phyloP scores from a whole-genome alignment of 2,329 filamentous ascomycete genomes.

The Aspergillus fructus region DNA sequence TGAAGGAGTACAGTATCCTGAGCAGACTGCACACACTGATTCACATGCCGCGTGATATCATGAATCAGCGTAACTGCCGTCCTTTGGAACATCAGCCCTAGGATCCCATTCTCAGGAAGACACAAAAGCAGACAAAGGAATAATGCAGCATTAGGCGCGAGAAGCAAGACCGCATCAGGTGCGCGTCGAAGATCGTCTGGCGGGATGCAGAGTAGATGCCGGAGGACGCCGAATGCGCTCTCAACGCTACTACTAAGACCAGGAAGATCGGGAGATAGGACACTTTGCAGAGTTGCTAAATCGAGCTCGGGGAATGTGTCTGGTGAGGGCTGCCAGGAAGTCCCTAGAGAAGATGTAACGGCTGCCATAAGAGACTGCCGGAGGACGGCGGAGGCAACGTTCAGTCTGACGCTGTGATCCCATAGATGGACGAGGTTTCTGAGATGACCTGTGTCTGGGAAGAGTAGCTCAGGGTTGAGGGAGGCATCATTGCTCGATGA shows the following conservation, averaged over 20 bases:
- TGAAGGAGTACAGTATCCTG: not conserved
- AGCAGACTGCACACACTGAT: not conserved
- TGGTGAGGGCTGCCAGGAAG: no score
- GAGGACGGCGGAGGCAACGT: not conserved
- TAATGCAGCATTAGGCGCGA: not conserved
- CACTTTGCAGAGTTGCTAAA: not conserved
- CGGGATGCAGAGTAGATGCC: not conserved
- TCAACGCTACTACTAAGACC: not conserved
- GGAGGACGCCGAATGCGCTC: not conserved
- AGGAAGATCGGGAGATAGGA: not conserved
- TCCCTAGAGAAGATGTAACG: not conserved
- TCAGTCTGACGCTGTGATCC: not conserved
- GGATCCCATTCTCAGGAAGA: not conserved
- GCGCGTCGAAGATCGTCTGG: not conserved
- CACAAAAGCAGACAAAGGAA: not conserved
- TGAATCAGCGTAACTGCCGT: not conserved
- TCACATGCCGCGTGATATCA: not conserved
- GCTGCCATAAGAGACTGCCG: not conserved
- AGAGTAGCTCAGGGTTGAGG: no score
- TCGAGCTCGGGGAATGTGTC: not conserved
- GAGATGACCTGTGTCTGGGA: not conserved
- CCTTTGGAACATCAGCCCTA: not conserved
- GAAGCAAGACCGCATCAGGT: not conserved
- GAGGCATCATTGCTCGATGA: no score
- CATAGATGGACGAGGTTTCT: not conserved